These are phyloP conservation scores for Eucalyptus camaldulensis DNA, from an alignment of 345 rosid genomes.

Conservation along the genomic window DNA sequence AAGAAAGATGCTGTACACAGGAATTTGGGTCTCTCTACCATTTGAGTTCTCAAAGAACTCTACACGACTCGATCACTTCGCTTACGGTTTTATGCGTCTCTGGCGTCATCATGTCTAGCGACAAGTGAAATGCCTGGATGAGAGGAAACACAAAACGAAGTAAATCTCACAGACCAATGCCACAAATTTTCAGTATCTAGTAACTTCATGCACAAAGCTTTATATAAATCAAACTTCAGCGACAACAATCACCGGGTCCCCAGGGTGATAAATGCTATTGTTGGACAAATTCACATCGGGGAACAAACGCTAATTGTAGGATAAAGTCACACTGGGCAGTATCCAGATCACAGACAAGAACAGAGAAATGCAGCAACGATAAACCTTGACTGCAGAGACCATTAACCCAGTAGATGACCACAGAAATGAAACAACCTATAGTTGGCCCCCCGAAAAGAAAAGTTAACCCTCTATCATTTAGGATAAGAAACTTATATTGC, in stretches of 20 bases:
- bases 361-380: background rate
- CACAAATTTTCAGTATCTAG: background rate
- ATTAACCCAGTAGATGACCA: background rate
- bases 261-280: background rate
- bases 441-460: background rate
- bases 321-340: background rate
- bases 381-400: background rate
- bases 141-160: background rate
- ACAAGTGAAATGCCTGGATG: constrained; percentile 73
- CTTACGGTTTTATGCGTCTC: constrained; percentile 89
- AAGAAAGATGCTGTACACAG: constrained; percentile 3
- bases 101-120: constrained; percentile 85
- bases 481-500: background rate
- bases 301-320: background rate
- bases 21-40: background rate
- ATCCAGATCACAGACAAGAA: background rate
- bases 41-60: constrained; percentile 22
- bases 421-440: background rate
- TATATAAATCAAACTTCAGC: background rate
- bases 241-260: background rate
- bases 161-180: background rate
- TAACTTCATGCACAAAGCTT: background rate
- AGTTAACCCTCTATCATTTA: background rate
- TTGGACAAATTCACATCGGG: background rate
- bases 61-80: constrained; percentile 87